A percentile compares a stretch with the other conserved stretches of the same genome.
Evolutionary conservation across 169 alveolate species (phyloP).

Genomic region (Plasmodium gallinaceum): DNA sequence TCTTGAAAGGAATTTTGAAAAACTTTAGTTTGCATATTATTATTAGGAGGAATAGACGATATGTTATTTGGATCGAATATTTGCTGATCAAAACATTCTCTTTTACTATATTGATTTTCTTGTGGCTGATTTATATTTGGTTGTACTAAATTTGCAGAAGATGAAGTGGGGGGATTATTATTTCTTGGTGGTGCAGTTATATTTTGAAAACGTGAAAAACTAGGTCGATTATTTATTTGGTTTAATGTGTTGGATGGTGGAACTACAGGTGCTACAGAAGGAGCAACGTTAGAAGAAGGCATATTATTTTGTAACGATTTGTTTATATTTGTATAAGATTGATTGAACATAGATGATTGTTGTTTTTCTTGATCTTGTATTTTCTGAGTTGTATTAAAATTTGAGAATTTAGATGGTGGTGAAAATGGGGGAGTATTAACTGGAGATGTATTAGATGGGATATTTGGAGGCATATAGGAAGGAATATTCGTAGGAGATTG

Average conservation of each 20-base stretch:
- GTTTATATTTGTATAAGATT: conserved; percentile 41
- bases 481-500: background rate
- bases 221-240: conserved; percentile 16
- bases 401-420: conserved; percentile 20
- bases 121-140: conserved; percentile 3
- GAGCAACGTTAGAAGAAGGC: background rate
- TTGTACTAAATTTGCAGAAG: background rate
- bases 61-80: background rate
- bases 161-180: conserved; percentile 17
- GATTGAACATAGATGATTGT: conserved; percentile 5
- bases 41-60: background rate
- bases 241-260: conserved; percentile 7
- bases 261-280: background rate
- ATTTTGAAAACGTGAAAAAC: conserved; percentile 13
- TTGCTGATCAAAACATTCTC: conserved; percentile 44
- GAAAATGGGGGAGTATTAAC: background rate
- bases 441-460: conserved; percentile 10
- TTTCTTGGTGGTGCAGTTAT: conserved; percentile 21
- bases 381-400: background rate
- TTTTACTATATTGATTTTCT: conserved; percentile 19
- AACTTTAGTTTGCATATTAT: conserved; percentile 13
- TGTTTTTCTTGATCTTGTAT: conserved; percentile 3
- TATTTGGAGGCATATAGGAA: conserved; percentile 7
- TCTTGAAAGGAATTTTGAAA: conserved; percentile 22
- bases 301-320: conserved; percentile 17